A percentile compares a stretch with the other conserved stretches of the same genome.
These are phyloP conservation scores for Paecilomyces sp. DNA, from an alignment of 2,329 filamentous ascomycete genomes.

Conservation along the genomic window DNA sequence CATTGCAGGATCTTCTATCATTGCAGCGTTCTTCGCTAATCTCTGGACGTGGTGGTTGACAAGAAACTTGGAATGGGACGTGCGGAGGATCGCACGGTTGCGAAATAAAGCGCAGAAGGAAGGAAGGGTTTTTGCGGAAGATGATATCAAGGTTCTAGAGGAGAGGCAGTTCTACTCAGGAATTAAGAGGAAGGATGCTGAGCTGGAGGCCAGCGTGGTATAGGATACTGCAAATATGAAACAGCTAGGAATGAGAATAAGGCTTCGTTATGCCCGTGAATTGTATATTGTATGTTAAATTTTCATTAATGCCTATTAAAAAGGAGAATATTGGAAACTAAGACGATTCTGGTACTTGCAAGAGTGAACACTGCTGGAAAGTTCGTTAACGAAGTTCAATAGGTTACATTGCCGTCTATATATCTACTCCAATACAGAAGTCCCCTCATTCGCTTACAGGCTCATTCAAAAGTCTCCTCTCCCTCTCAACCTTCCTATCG, in stretches of 20 bases:
- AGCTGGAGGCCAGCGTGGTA: not conserved
- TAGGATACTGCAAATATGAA: not conserved
- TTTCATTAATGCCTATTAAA: no score
- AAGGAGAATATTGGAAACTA: not conserved
- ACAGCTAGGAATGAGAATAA: not conserved
- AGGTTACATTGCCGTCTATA: not conserved
- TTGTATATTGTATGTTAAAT: no score
- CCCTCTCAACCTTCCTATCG: slow-evolving; percentile 22
- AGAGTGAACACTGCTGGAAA: not conserved
- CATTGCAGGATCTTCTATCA: slow-evolving; percentile 30
- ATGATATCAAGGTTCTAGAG: slow-evolving; percentile 14
- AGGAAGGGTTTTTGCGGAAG: slow-evolving; percentile 18
- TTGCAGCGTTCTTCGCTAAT: slow-evolving; percentile 29
- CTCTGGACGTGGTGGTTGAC: slow-evolving; percentile 38
- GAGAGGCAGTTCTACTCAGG: slow-evolving; percentile 3
- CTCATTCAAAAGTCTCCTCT: slow-evolving; percentile 5
- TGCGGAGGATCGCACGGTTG: slow-evolving; percentile 21
- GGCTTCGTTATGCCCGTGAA: no score
- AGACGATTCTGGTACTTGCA: no score
- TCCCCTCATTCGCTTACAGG: not conserved
- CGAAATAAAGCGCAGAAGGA: slow-evolving; percentile 20
- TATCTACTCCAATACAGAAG: not conserved
- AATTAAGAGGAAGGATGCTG: not conserved
- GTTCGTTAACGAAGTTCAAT: not conserved
- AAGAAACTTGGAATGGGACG: slow-evolving; percentile 33